phyloP scores from a whole-genome alignment of 345 rosid genomes.

The Viola odorata region DNA sequence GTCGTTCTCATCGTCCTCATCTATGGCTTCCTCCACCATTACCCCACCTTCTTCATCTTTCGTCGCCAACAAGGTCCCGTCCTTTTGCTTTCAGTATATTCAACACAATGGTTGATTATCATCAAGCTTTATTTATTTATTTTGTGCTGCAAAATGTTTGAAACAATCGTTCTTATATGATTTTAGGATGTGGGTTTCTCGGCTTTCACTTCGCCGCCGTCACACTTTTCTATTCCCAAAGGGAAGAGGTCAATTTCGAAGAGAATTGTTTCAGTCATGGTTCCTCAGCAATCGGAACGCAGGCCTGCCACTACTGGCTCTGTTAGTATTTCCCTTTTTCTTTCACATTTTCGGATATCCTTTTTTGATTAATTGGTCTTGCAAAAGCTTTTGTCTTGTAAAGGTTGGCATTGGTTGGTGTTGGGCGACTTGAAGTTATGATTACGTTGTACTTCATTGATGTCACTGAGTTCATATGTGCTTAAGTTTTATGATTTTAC shows the following conservation, averaged over 20 bases:
- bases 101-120: too few species aligned
- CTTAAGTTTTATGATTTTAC: too few species aligned
- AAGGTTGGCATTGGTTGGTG: too few species aligned
- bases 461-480: background rate
- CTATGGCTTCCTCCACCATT: slow-evolving; percentile 10
- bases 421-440: too few species aligned
- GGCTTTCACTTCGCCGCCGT: slow-evolving; percentile 32
- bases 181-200: slow-evolving; percentile 53
- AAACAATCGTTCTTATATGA: background rate
- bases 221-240: slow-evolving; percentile 38
- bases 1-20: too few species aligned
- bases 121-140: too few species aligned
- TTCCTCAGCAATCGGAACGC: slow-evolving; percentile 74
- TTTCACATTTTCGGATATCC: background rate
- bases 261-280: slow-evolving; percentile 67
- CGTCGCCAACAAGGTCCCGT: slow-evolving; percentile 12
- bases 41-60: slow-evolving; percentile 2
- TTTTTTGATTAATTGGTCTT: background rate
- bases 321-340: slow-evolving; percentile 3
- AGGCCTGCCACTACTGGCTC: slow-evolving; percentile 81
- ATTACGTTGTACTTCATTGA: background rate
- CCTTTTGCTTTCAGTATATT: too few species aligned
- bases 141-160: too few species aligned
- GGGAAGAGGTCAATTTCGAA: slow-evolving; percentile 47
- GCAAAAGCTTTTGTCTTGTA: too few species aligned